A percentile compares a stretch with the other conserved stretches of the same genome.
These are phyloP conservation scores for Aspergillus spinulosporus DNA, from an alignment of 2,329 filamentous ascomycete genomes.

Conservation along the genomic window DNA sequence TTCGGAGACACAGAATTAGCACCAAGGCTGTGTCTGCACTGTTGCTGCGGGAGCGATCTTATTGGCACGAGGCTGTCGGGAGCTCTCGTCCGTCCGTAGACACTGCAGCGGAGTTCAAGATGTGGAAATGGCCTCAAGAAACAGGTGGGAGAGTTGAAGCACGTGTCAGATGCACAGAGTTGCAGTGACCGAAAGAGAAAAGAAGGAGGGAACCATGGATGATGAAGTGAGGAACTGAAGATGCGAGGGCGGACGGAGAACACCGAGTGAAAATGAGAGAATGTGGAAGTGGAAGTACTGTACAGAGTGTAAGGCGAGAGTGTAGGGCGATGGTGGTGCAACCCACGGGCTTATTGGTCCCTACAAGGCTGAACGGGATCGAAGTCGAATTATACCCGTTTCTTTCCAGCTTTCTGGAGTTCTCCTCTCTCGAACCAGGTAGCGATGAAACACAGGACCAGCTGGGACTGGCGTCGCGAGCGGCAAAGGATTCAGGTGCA, in stretches of 20 bases:
- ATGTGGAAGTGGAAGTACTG: not conserved
- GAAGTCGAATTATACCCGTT: conserved; percentile 3
- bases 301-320: not conserved
- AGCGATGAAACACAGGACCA: conserved; percentile 3
- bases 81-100: conserved; percentile 7
- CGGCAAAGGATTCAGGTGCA: conserved; percentile 12
- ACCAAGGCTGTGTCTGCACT: conserved; percentile 20
- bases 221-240: not conserved
- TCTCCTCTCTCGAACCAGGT: conserved; percentile 1
- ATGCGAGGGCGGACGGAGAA: conserved; percentile 4
- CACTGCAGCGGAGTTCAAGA: conserved; percentile 5
- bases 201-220: conserved; percentile 13
- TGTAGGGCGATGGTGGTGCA: conserved; percentile 20
- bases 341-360: conserved; percentile 24
- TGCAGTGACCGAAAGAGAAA: conserved; percentile 12
- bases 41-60: conserved; percentile 13
- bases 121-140: not conserved
- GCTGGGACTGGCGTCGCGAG: conserved; percentile 9
- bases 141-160: conserved; percentile 16
- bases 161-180: conserved; percentile 21
- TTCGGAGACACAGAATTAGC: not conserved
- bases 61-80: conserved; percentile 16
- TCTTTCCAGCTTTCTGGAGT: not conserved
- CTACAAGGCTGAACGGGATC: conserved; percentile 22
- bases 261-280: not conserved